Conservation (phyloP, 768 basidiomycete species). For the Lactifluus volemus region DNA sequence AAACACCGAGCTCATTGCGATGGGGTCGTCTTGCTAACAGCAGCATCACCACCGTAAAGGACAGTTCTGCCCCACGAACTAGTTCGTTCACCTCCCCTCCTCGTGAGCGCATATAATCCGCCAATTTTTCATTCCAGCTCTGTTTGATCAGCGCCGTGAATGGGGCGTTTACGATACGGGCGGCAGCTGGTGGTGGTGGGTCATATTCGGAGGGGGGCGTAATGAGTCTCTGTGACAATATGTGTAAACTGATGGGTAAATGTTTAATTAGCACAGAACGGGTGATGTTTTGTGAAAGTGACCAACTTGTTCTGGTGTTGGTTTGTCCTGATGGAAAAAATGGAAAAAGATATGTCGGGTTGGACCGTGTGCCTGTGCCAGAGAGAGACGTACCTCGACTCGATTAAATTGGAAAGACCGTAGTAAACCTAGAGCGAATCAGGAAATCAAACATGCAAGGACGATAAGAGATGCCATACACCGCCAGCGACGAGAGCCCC, state of each 20-base stretch:
- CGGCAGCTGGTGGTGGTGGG: slow-evolving; percentile 14
- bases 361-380: not conserved
- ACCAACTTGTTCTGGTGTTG: slow-evolving; percentile 50
- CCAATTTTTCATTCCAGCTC: slow-evolving; percentile 16
- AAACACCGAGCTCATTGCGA: slow-evolving; percentile 1
- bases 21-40: not conserved
- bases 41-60: slow-evolving; percentile 33
- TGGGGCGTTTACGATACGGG: slow-evolving; percentile 13
- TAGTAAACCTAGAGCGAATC: slow-evolving; percentile 39
- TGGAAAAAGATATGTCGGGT: not conserved
- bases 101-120: slow-evolving; percentile 8
- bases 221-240: slow-evolving; percentile 8
- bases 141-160: slow-evolving; percentile 11
- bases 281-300: not conserved
- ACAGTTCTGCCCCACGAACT: slow-evolving; percentile 37
- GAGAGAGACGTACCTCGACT: slow-evolving; percentile 36
- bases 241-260: slow-evolving; percentile 2
- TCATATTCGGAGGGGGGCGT: slow-evolving; percentile 5
- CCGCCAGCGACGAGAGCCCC: slow-evolving; percentile 62
- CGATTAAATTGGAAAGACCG: slow-evolving; percentile 59
- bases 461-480: slow-evolving; percentile 31
- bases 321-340: slow-evolving; percentile 35
- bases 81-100: slow-evolving; percentile 7
- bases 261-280: not conserved
- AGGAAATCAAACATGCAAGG: slow-evolving; percentile 19